These are phyloP conservation scores for Globisporangium nunn DNA, from an alignment of 352 stramenopile genomes.

Conservation along the genomic window DNA sequence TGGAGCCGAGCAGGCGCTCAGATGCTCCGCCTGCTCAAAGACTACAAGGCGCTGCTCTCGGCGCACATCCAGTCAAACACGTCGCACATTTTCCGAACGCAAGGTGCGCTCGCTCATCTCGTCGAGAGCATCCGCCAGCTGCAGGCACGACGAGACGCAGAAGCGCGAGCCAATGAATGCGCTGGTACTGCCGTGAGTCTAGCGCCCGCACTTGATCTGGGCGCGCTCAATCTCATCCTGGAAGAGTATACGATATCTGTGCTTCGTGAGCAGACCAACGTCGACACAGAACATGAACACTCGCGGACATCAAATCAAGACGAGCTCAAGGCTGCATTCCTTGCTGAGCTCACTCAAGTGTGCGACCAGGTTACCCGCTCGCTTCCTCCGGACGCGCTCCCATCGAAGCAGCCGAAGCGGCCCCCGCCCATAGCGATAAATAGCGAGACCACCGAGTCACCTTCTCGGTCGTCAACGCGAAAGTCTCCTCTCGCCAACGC, in stretches of 20 bases:
- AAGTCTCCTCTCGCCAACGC: neutral
- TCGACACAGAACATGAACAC: constrained; percentile 3
- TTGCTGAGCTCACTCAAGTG: constrained; percentile 23
- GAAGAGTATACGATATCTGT: constrained; percentile 24
- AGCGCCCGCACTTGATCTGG: constrained; percentile 7
- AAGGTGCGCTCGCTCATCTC: constrained; percentile 28
- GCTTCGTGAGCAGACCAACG: constrained; percentile 5
- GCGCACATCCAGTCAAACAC: constrained; percentile 34
- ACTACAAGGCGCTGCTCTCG: constrained; percentile 32
- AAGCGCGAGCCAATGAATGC: neutral
- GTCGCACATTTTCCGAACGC: constrained; percentile 37
- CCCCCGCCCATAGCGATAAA: neutral
- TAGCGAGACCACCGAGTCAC: neutral
- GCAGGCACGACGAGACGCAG: neutral
- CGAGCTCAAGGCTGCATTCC: constrained; percentile 20
- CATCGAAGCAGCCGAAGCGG: neutral
- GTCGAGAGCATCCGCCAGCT: constrained; percentile 21
- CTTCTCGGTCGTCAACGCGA: neutral
- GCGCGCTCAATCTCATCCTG: constrained; percentile 17
- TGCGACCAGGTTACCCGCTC: constrained; percentile 23
- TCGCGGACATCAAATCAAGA: constrained; percentile 10
- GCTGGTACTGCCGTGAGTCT: neutral
- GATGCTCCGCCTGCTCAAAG: constrained; percentile 24
- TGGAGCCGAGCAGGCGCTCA: constrained; percentile 11
- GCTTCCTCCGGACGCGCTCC: constrained; percentile 15